A percentile compares a stretch with the other conserved stretches of the same genome.
These are phyloP conservation scores for Saprolegnia diclina DNA, from an alignment of 352 stramenopile genomes.

Conservation along the genomic window DNA sequence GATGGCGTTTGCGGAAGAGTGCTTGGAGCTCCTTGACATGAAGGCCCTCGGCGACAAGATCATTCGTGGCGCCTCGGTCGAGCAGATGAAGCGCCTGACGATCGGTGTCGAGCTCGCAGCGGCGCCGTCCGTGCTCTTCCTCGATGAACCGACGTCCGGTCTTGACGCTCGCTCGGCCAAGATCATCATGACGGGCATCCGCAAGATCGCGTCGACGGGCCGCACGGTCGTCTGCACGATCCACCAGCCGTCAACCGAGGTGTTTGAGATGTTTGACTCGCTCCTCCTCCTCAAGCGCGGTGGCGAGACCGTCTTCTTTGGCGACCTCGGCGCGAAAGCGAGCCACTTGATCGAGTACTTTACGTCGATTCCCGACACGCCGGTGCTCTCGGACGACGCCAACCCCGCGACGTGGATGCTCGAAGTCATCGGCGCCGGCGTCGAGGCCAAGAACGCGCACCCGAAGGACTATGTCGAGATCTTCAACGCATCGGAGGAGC, in stretches of 20 bases:
- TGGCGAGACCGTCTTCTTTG: slow-evolving; percentile 50
- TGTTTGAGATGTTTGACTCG: slow-evolving; percentile 87
- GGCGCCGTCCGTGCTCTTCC: slow-evolving; percentile 78
- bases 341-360: slow-evolving; percentile 54
- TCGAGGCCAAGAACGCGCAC: slow-evolving; percentile 29
- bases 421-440: slow-evolving; percentile 40
- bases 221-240: slow-evolving; percentile 88
- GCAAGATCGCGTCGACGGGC: slow-evolving; percentile 73
- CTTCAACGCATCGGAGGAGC: slow-evolving; percentile 38
- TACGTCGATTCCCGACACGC: slow-evolving; percentile 34
- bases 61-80: slow-evolving; percentile 45
- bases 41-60: slow-evolving; percentile 47
- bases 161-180: slow-evolving; percentile 84
- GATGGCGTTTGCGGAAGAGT: slow-evolving; percentile 44
- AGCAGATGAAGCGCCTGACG: slow-evolving; percentile 58
- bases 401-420: slow-evolving; percentile 82
- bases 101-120: slow-evolving; percentile 89
- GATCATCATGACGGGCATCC: slow-evolving; percentile 81
- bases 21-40: slow-evolving; percentile 50
- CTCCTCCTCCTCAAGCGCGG: slow-evolving; percentile 69
- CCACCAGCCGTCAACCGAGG: slow-evolving; percentile 84
- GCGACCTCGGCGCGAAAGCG: slow-evolving; percentile 42
- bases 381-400: slow-evolving; percentile 44
- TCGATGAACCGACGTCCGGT: slow-evolving; percentile 85
- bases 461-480: slow-evolving; percentile 38